Evolutionary conservation across 441 rosid species (phyloP), one percentile per base, ranked within the genome.

Genomic region (Syzygium malaccense): DNA sequence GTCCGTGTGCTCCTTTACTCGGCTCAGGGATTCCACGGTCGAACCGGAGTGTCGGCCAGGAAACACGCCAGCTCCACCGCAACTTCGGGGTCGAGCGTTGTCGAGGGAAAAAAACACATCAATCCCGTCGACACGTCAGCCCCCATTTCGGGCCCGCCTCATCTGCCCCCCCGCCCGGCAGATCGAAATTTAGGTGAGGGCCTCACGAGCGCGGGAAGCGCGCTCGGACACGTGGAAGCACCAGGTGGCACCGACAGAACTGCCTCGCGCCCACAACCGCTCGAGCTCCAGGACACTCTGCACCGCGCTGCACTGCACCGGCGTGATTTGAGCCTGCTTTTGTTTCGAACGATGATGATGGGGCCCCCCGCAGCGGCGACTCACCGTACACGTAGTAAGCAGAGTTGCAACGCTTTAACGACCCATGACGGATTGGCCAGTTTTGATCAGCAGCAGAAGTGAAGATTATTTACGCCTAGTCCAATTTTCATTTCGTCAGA

Each of bases 41-140:
- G 26, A 64, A 56, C 54, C 9, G 88, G 62, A 18, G 57, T 90
- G 94, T 92, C 91, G 91, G 94, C 88, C 86, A 62, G 88, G 89
- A 68, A 85, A 64, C 90, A 78, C 5, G 89, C 45, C 33, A 33
- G 91, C 91, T 86, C 93, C 92, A 86, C 64, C 25, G 23, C 20
- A 2, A 87, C 26, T 25, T 58, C 62, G 3, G 30, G 64, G 64
- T 25, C 64, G 6, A 15, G 55, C 55, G 5, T 15, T 14, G 18
- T 15, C 17, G 55, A 14, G 18, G 48, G 0, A 7, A 18, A 7
- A 30, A 19, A 66, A 64, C 15, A 37, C 41, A 37, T 10, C 75
- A 30, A 66, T 30, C 75, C 41, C 75, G 41, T 2, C 6, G 41
- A 75, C 18, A 75, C 53, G 83, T 75, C 53, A 2, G 51, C 51